Evolutionary conservation across 371 early-diverging fungal genomes (phyloP).

Genomic region (Mycotypha africana): DNA sequence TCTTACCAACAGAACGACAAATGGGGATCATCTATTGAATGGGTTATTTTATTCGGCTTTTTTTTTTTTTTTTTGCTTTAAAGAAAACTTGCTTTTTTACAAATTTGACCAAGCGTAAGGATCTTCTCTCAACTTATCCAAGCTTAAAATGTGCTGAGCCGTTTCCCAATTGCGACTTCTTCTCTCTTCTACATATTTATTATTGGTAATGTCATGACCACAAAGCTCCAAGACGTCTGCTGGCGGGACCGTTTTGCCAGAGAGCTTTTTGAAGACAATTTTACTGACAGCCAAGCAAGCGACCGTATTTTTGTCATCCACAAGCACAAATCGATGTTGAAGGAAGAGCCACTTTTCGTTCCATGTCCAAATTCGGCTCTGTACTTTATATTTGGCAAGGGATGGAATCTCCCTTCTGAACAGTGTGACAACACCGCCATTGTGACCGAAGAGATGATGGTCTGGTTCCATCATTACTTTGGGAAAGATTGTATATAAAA

Average conservation of each 20-base stretch:
- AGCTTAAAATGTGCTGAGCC: conserved; percentile 15
- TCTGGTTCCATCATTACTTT: conserved; percentile 34
- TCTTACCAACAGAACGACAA: no score
- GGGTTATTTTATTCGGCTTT: no score
- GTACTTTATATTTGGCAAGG: conserved; percentile 43
- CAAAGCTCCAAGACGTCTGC: conserved; percentile 23
- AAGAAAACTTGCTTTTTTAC: no score
- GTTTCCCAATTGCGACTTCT: conserved; percentile 16
- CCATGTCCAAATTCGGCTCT: conserved; percentile 54
- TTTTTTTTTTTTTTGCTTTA: no score
- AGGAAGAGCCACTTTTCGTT: conserved; percentile 50
- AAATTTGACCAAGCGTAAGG: conserved; percentile 21
- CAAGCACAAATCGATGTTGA: conserved; percentile 32
- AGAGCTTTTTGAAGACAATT: conserved; percentile 36
- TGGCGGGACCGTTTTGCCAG: conserved; percentile 38
- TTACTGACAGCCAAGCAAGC: conserved; percentile 33
- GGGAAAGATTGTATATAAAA: conserved; percentile 39
- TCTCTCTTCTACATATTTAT: conserved; percentile 19
- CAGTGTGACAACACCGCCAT: conserved; percentile 34
- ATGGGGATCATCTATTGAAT: no score
- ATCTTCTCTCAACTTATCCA: conserved; percentile 19
- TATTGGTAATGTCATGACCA: conserved; percentile 28
- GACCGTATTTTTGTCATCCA: conserved; percentile 4
- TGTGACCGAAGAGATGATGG: conserved; percentile 27
- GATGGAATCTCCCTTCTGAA: conserved; percentile 55